Percentiles rank a stretch among this genome's conserved stretches.
These are phyloP conservation scores for Talaromyces sp. DNA, from an alignment of 2,329 filamentous ascomycete genomes.

Conservation along the genomic window DNA sequence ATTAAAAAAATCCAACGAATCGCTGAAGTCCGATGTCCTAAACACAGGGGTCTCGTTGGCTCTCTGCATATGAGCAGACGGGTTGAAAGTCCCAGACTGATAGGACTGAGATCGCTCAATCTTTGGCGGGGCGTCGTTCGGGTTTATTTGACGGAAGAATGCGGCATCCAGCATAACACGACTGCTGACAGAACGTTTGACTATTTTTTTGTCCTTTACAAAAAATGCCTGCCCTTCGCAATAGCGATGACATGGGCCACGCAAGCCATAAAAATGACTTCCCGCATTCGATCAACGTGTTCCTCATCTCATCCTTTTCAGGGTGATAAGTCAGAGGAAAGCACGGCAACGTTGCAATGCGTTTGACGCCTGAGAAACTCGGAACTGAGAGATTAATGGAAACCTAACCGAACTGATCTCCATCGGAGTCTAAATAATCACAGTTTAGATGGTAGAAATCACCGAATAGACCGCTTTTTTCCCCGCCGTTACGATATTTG, in stretches of 20 bases:
- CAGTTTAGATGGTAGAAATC: slow-evolving; percentile 9
- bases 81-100: background rate
- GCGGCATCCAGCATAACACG: slow-evolving; percentile 23
- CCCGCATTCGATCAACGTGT: background rate
- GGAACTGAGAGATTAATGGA: slow-evolving; percentile 12
- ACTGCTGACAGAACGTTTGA: slow-evolving; percentile 17
- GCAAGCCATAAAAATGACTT: slow-evolving; percentile 19
- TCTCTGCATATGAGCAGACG: slow-evolving; percentile 2
- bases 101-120: background rate
- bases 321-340: slow-evolving; percentile 12
- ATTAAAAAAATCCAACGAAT: background rate
- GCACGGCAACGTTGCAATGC: slow-evolving; percentile 17
- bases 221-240: slow-evolving; percentile 22
- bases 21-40: background rate
- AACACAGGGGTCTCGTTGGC: background rate
- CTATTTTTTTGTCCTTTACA: slow-evolving; percentile 15
- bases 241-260: slow-evolving; percentile 15
- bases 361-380: slow-evolving; percentile 12
- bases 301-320: slow-evolving; percentile 15
- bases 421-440: slow-evolving; percentile 18
- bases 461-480: slow-evolving; percentile 11
- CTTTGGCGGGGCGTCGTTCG: slow-evolving; percentile 8
- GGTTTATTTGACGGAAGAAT: slow-evolving; percentile 21
- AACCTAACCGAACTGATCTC: slow-evolving; percentile 15
- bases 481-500: slow-evolving; percentile 9